phyloP scores from a whole-genome alignment of 176 grass and related monocot species.

The Hordeum marinum region DNA sequence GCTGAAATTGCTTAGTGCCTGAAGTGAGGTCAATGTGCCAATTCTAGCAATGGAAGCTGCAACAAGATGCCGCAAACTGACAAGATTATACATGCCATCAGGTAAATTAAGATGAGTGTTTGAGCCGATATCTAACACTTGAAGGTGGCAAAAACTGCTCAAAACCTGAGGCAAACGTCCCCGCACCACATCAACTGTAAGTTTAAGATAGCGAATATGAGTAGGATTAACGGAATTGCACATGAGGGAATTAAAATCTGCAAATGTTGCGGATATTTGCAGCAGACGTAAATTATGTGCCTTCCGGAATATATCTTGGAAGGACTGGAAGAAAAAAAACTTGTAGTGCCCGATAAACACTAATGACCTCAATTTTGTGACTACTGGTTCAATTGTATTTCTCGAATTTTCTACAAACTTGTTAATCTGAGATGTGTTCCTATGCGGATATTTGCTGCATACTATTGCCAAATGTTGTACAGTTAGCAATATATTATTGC shows the following conservation, averaged over 20 bases:
- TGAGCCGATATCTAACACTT: conserved; percentile 28
- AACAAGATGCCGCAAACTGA: background rate
- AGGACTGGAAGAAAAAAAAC: background rate
- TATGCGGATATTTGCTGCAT: background rate
- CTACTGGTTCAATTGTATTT: background rate
- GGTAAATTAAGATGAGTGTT: background rate
- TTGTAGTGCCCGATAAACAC: conserved; percentile 20
- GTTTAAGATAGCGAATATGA: conserved; percentile 32
- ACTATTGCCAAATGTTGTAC: conserved; percentile 22
- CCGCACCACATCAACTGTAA: rapidly evolving
- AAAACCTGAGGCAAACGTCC: background rate
- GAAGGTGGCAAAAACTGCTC: conserved; percentile 27
- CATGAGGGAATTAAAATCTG: conserved; percentile 1
- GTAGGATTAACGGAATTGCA: background rate
- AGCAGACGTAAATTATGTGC: conserved; percentile 7
- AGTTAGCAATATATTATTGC: background rate
- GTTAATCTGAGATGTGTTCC: background rate
- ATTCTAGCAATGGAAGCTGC: background rate
- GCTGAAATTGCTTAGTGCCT: background rate
- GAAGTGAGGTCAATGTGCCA: conserved; percentile 15
- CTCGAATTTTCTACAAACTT: background rate
- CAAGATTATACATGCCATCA: background rate
- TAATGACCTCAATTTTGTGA: conserved; percentile 23
- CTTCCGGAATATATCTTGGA: background rate
- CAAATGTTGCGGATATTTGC: background rate